phyloP scores from a whole-genome alignment of 2,329 filamentous ascomycete species.

The Beauveria asiatica region DNA sequence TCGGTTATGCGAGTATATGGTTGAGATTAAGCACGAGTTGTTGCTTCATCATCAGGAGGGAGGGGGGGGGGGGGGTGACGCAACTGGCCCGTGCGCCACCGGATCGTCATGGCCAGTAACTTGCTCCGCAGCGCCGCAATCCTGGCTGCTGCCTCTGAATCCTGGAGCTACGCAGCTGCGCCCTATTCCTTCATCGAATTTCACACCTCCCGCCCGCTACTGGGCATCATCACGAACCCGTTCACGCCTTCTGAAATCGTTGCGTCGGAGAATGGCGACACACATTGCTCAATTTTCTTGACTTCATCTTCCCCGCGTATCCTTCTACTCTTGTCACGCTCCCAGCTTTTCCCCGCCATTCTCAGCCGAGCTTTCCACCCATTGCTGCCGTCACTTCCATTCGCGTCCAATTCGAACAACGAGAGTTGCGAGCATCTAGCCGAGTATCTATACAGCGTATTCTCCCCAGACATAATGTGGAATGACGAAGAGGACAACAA shows the following conservation, averaged over 20 bases:
- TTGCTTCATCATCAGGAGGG: no score
- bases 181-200: neutral
- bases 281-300: neutral
- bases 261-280: constrained; percentile 9
- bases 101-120: constrained; percentile 6
- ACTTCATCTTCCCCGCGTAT: neutral
- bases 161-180: constrained; percentile 2
- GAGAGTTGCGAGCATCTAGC: constrained; percentile 4
- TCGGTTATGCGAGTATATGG: no score
- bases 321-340: neutral
- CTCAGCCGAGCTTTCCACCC: constrained; percentile 1
- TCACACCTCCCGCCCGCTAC: neutral
- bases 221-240: neutral
- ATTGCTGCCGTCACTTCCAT: neutral
- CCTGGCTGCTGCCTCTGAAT: constrained; percentile 4
- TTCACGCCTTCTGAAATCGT: neutral
- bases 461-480: constrained; percentile 59
- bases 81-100: constrained; percentile 12
- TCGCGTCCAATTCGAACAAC: neutral
- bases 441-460: constrained; percentile 12
- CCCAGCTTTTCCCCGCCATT: constrained; percentile 11
- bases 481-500: constrained; percentile 95
- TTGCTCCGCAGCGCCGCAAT: neutral
- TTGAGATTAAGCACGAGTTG: no score
- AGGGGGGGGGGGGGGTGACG: constrained; percentile 3